Percentiles rank a stretch among this genome's conserved stretches.
Conservation (phyloP, 768 basidiomycete species). For the Pleurotus giganteus region DNA sequence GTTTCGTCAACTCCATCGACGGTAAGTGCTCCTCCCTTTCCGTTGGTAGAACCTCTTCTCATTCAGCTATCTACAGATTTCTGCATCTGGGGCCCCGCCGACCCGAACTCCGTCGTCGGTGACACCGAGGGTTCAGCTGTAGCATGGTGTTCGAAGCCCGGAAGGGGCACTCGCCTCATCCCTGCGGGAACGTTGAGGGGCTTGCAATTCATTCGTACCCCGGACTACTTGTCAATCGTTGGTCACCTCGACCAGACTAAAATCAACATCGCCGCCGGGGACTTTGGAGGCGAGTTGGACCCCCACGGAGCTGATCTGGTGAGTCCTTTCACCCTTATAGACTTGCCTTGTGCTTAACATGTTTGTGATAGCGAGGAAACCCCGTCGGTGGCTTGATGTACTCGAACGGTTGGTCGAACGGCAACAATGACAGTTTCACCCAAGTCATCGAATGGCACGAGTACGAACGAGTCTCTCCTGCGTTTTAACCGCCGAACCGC, state of each 20-base stretch:
- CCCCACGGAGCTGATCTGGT: constrained; percentile 59
- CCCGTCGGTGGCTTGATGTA: constrained; percentile 65
- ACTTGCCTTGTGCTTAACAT: constrained; percentile 10
- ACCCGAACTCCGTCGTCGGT: constrained; percentile 51
- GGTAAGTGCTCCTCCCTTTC: constrained; percentile 28
- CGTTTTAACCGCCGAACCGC: too few species aligned
- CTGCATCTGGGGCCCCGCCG: constrained; percentile 64
- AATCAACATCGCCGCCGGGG: constrained; percentile 54
- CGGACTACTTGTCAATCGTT: constrained; percentile 59
- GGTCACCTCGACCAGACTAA: constrained; percentile 70
- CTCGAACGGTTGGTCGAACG: constrained; percentile 44
- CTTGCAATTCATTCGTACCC: constrained; percentile 66
- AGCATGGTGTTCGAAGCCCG: constrained; percentile 75
- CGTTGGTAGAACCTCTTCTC: not conserved
- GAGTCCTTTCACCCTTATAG: constrained; percentile 2
- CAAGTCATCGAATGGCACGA: constrained; percentile 63
- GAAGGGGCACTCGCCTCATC: constrained; percentile 71
- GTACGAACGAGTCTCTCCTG: constrained; percentile 28
- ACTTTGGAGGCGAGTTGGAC: constrained; percentile 70
- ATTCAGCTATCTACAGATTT: constrained; percentile 51
- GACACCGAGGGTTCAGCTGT: constrained; percentile 71
- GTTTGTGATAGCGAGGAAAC: constrained; percentile 26
- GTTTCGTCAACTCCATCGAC: constrained; percentile 49
- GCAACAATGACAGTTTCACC: constrained; percentile 15
- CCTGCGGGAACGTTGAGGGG: constrained; percentile 64